phyloP scores from a whole-genome alignment of 108 stramenopile genomes.

The Conticribra guillardii region DNA sequence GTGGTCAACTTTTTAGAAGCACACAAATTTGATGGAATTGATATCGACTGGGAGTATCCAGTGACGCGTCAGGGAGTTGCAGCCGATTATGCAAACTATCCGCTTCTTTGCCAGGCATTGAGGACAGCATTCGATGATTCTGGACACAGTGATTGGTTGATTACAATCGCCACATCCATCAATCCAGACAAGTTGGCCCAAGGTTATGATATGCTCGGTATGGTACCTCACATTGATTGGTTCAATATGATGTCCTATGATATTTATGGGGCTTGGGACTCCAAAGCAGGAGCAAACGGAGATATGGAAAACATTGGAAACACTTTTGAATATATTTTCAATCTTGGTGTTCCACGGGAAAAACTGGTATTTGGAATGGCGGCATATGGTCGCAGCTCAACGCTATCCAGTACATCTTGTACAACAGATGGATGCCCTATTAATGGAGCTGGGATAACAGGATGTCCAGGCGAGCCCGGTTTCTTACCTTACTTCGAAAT shows the following conservation, averaged over 20 bases:
- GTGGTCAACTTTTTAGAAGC: constrained; percentile 21
- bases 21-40: constrained; percentile 42
- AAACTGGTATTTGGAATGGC: constrained; percentile 46
- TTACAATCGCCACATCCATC: constrained; percentile 39
- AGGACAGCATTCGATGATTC: constrained; percentile 22
- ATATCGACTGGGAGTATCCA: constrained; percentile 36
- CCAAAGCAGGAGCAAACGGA: constrained; percentile 28
- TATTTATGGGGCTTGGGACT: constrained; percentile 32
- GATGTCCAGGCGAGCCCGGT: constrained; percentile 36
- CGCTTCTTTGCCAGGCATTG: constrained; percentile 33
- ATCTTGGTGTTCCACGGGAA: constrained; percentile 25
- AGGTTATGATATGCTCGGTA: constrained; percentile 37
- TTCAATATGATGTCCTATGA: constrained; percentile 49
- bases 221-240: constrained; percentile 35
- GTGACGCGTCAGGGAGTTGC: constrained; percentile 27
- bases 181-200: constrained; percentile 11
- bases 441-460: constrained; percentile 20
- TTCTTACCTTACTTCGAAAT: constrained; percentile 37
- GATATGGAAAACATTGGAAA: constrained; percentile 36
- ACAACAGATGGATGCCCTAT: constrained; percentile 30
- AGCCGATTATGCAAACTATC: constrained; percentile 43
- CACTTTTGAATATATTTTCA: constrained; percentile 25
- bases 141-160: constrained; percentile 34
- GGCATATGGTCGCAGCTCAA: constrained; percentile 32
- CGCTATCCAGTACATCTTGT: constrained; percentile 14